Evolutionary conservation across 352 stramenopile species (phyloP).

Genomic region (Globisporangium yorkense): DNA sequence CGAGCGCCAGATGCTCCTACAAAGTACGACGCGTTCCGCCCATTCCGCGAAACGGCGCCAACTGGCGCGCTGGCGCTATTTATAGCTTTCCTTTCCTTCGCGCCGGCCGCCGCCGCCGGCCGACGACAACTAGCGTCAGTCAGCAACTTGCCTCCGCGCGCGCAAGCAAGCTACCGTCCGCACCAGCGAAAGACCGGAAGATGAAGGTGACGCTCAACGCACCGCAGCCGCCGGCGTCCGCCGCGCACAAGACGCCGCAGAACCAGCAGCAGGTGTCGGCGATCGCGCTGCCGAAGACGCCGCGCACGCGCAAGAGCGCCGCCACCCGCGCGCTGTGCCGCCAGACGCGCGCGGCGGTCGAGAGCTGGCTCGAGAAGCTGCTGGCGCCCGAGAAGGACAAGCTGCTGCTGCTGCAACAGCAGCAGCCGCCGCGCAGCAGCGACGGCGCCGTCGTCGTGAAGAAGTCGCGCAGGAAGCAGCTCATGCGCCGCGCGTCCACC

Average conservation of each 20-base stretch:
- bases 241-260: background rate
- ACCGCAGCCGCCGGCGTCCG: background rate
- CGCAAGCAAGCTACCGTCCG: background rate
- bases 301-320: background rate
- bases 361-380: slow-evolving; percentile 8
- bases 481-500: slow-evolving; percentile 4
- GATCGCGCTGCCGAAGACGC: background rate
- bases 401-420: background rate
- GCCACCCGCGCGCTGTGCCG: background rate
- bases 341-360: slow-evolving; percentile 4
- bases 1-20: too few relatives aligned
- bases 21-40: too few relatives aligned
- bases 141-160: too few relatives aligned
- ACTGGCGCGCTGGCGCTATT: background rate
- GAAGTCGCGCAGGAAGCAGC: background rate
- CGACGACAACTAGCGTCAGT: too few relatives aligned
- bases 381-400: background rate
- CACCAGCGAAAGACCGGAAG: background rate
- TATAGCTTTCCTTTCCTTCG: too few relatives aligned
- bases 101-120: too few relatives aligned
- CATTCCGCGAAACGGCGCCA: slow-evolving; percentile 1
- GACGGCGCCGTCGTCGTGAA: background rate
- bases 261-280: too few relatives aligned
- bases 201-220: slow-evolving; percentile 1
- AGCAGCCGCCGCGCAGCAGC: background rate